Conservation (phyloP, 768 basidiomycete genomes). For the Tylopilus balloui region DNA sequence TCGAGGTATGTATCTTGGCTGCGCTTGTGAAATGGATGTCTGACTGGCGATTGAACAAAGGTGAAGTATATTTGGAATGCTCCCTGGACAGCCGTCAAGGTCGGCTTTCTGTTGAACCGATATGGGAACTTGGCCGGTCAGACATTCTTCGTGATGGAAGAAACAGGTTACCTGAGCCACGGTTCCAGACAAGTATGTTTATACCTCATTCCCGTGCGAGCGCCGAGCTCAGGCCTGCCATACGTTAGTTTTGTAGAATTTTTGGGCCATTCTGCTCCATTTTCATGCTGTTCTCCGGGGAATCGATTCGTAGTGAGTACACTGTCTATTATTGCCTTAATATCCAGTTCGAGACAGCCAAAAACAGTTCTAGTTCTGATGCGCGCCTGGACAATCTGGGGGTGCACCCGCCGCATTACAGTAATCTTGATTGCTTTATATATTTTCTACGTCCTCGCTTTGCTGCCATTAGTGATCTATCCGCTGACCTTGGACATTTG, state of each 20-base stretch:
- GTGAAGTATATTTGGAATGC: background rate
- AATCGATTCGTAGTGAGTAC: slow-evolving; percentile 23
- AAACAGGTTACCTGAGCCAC: background rate
- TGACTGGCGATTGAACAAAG: background rate
- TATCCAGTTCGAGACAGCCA: background rate
- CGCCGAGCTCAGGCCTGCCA: background rate
- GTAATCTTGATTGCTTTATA: slow-evolving; percentile 2
- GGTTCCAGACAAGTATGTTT: background rate
- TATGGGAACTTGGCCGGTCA: background rate
- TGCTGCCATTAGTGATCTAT: background rate
- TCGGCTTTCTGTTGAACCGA: background rate
- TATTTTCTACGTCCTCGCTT: background rate
- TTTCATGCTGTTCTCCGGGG: slow-evolving; percentile 9
- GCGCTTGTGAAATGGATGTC: background rate
- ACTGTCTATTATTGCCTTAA: background rate
- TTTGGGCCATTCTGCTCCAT: background rate
- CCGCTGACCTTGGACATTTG: background rate
- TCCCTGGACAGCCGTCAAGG: background rate
- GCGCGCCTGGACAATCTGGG: slow-evolving; percentile 23
- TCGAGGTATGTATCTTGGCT: background rate
- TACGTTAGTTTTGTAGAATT: background rate
- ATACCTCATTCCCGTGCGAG: background rate
- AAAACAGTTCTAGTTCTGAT: slow-evolving; percentile 21
- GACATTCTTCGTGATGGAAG: background rate
- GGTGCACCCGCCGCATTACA: slow-evolving; percentile 4